Percentiles rank a stretch among this genome's conserved stretches.
Conservation (phyloP, 805 yeast species). For the Kodamaea kaohsiungensis region DNA sequence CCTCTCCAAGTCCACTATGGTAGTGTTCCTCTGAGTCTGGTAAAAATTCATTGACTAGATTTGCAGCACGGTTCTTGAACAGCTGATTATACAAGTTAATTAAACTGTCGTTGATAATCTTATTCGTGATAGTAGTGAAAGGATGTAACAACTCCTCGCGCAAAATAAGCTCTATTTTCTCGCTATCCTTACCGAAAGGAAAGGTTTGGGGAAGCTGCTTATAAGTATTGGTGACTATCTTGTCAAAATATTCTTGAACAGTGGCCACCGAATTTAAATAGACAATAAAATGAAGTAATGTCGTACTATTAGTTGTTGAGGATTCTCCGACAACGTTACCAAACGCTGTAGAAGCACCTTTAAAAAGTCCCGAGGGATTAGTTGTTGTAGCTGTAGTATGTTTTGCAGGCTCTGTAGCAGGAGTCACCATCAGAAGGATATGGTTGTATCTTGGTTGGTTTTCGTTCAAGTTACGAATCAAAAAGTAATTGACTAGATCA, state of each 20-base stretch:
- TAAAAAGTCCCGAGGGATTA: conserved; percentile 20
- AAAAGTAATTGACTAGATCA: conserved; percentile 58
- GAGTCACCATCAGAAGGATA: conserved; percentile 21
- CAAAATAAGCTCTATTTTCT: conserved; percentile 28
- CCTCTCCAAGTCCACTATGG: conserved; percentile 1
- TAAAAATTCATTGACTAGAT: conserved; percentile 45
- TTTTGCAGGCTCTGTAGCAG: conserved; percentile 28
- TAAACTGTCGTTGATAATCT: conserved; percentile 36
- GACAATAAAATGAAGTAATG: conserved; percentile 60
- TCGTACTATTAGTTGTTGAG: conserved; percentile 39
- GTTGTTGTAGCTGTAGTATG: conserved; percentile 16
- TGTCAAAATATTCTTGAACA: conserved; percentile 57
- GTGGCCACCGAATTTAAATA: conserved; percentile 73
- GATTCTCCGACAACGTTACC: conserved; percentile 14
- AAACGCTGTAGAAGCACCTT: conserved; percentile 20
- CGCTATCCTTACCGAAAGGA: conserved; percentile 11
- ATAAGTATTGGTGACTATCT: conserved; percentile 48
- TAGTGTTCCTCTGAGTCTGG: conserved; percentile 24
- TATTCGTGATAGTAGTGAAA: conserved; percentile 16
- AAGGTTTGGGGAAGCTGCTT: conserved; percentile 22
- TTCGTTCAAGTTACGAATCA: conserved; percentile 35
- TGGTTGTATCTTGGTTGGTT: conserved; percentile 44
- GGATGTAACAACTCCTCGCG: conserved; percentile 35
- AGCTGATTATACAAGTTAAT: conserved; percentile 50
- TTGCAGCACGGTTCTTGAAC: conserved; percentile 44